Evolutionary conservation across 2,329 filamentous ascomycete species (phyloP), one percentile per base, ranked within the genome.

Genomic region (Endoconidiophora laricicola): DNA sequence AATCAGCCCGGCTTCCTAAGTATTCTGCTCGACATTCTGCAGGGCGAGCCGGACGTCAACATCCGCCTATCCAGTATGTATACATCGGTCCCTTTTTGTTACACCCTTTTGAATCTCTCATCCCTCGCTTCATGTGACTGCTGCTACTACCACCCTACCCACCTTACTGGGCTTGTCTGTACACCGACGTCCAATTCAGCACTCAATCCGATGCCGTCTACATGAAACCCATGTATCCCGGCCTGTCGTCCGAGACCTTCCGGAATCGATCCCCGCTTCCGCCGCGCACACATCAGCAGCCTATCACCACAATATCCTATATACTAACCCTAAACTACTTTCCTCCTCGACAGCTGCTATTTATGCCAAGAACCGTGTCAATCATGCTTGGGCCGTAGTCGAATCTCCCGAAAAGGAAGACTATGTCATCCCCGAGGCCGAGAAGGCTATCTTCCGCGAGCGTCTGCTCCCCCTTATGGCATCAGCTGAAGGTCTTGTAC

Each of bases 291-390:
- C 41, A 43, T 43, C 20, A 12, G 18, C 41, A 24, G 41, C 41
- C 20, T n/a, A 20, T 22, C 12, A 24, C 33, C 12, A 36, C 14
- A 6, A 16, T 40, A 41, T 26, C 2, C 14, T 14, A 29, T 29
- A 12, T 10, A 45, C 24, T 29, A 45, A 45, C 20, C 22, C 16
- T 18, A 18, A 18, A 23, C 38, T 45, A 50, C 33, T n/a, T 16
- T 50, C 47, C 56, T 48, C 57, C 52, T 50, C 44, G 6, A 54
- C 65, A 95, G 90, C 87, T 61, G 88, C 90, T 62, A 86, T 98
- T 59, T 98, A 96, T 69, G 79, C 96, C 64, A 98, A 98, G 71
- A 96, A 98, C 69, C 83, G 88, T 63, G 83, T 96, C 64, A 90
- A 84, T 65, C 83, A 88, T 62, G 87, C 86, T 60, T 98, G 91